Evolutionary conservation across 179 eudicot species (phyloP).

Genomic region (Patellifolia procumbens): DNA sequence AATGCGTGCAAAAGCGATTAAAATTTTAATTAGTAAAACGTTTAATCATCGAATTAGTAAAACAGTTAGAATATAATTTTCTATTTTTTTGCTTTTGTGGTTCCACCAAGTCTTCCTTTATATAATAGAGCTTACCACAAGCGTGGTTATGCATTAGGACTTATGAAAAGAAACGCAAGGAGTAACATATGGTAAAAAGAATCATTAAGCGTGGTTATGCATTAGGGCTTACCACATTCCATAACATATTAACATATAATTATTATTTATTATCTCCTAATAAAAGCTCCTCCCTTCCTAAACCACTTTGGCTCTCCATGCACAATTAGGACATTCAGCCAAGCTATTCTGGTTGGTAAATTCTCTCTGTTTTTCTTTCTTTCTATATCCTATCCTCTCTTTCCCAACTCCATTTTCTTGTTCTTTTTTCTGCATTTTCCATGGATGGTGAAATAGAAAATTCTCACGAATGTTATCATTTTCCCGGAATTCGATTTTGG

Average conservation of each 20-base stretch:
- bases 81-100: too few species aligned
- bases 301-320: background rate
- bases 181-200: background rate
- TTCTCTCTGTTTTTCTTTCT: background rate
- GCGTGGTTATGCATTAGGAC: too few species aligned
- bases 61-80: too few species aligned
- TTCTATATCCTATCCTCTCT: too few species aligned
- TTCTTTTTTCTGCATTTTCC: background rate
- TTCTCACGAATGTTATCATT: constrained; percentile 15
- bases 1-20: too few species aligned
- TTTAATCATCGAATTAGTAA: too few species aligned
- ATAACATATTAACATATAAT: background rate
- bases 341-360: background rate
- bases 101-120: too few species aligned
- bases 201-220: background rate
- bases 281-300: background rate
- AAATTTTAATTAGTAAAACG: too few species aligned
- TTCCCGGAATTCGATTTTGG: constrained; percentile 11
- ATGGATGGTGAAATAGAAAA: constrained; percentile 19
- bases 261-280: background rate
- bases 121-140: too few species aligned
- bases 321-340: background rate
- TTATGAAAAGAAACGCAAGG: background rate
- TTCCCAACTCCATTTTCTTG: background rate
- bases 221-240: constrained; percentile 5